Percentiles rank a stretch among this genome's conserved stretches.
Evolutionary conservation across 2,329 filamentous ascomycete genomes (phyloP).

Genomic region (Graphilbum fragrans): DNA sequence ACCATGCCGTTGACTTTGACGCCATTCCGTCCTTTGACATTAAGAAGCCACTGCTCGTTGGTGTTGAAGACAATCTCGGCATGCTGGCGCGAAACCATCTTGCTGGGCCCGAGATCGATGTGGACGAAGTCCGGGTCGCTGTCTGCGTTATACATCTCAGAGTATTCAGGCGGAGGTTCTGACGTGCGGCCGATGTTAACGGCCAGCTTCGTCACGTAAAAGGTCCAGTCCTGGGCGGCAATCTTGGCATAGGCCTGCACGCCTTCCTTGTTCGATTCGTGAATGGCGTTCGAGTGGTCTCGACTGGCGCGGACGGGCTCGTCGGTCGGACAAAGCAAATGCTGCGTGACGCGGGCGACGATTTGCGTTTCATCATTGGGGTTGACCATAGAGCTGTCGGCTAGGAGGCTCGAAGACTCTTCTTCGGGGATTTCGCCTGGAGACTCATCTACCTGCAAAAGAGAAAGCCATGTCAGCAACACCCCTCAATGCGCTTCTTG

Average conservation of each 20-base stretch:
- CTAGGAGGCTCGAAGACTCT: slow-evolving; percentile 28
- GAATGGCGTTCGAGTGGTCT: slow-evolving; percentile 52
- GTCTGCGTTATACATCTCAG: slow-evolving; percentile 28
- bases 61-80: slow-evolving; percentile 63
- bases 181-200: slow-evolving; percentile 65
- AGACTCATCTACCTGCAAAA: slow-evolving; percentile 25
- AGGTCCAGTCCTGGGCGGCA: slow-evolving; percentile 72
- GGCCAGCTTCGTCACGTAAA: slow-evolving; percentile 64
- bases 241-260: slow-evolving; percentile 74
- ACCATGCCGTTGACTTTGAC: slow-evolving; percentile 67
- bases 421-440: slow-evolving; percentile 32
- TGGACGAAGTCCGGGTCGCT: slow-evolving; percentile 49
- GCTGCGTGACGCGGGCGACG: slow-evolving; percentile 43
- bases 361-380: slow-evolving; percentile 40
- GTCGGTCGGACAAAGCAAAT: slow-evolving; percentile 28
- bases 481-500: no score
- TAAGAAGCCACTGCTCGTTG: slow-evolving; percentile 65
- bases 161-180: slow-evolving; percentile 26
- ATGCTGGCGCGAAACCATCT: slow-evolving; percentile 68
- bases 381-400: slow-evolving; percentile 25
- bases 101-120: slow-evolving; percentile 79
- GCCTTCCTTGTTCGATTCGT: slow-evolving; percentile 47
- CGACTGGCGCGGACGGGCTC: slow-evolving; percentile 44
- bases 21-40: slow-evolving; percentile 85
- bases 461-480: background rate